Percentiles rank a stretch among this genome's conserved stretches.
phyloP scores from a whole-genome alignment of 2,329 filamentous ascomycete species.

The Neofusicoccum laricinum region DNA sequence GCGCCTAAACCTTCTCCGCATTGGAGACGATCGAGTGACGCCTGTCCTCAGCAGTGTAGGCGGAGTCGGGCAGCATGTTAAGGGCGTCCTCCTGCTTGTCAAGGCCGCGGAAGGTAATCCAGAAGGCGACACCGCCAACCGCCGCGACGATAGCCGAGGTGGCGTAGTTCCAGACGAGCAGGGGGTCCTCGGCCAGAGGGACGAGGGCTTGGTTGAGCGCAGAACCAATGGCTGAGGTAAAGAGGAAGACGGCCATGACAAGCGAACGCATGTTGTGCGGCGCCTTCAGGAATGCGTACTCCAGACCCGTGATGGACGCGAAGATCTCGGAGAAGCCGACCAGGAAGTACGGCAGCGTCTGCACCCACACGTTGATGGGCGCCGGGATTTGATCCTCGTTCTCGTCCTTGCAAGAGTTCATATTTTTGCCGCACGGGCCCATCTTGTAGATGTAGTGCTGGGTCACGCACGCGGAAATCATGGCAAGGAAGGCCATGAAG shows the following conservation, averaged over 20 bases:
- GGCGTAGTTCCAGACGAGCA: conserved; percentile 71
- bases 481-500: conserved; percentile 45
- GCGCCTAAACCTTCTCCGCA: background rate
- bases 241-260: conserved; percentile 66
- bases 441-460: conserved; percentile 63
- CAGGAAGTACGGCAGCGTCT: conserved; percentile 50
- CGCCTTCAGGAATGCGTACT: conserved; percentile 75
- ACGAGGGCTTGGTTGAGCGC: conserved; percentile 69
- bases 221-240: conserved; percentile 67
- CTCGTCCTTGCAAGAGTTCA: conserved; percentile 50
- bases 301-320: conserved; percentile 61
- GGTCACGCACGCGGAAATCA: conserved; percentile 50
- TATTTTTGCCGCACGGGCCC: conserved; percentile 58
- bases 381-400: conserved; percentile 39
- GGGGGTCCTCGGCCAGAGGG: conserved; percentile 60
- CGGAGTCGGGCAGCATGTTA: conserved; percentile 55
- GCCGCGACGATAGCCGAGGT: conserved; percentile 61
- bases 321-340: conserved; percentile 59
- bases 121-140: conserved; percentile 63
- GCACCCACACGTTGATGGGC: conserved; percentile 63
- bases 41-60: conserved; percentile 31
- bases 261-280: conserved; percentile 78
- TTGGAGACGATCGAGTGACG: conserved; percentile 21
- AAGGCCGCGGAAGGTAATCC: conserved; percentile 63
- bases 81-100: conserved; percentile 67